Conservation (phyloP, 306 rosid species). For the Cotoneaster glaucophyllus region DNA sequence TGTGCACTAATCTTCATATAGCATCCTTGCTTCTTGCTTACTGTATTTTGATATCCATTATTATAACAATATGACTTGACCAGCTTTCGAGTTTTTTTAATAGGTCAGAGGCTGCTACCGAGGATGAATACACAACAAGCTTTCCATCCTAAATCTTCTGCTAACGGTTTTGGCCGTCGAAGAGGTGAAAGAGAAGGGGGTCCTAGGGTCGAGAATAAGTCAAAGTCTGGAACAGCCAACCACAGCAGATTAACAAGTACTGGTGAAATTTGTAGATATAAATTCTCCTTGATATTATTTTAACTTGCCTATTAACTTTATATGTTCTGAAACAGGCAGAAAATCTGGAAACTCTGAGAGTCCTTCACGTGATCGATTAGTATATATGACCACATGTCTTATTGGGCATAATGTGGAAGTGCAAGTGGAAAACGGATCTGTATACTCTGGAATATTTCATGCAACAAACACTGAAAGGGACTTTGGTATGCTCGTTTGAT, state of each 20-base stretch:
- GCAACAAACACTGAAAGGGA: constrained; percentile 69
- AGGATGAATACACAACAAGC: constrained; percentile 70
- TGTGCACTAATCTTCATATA: background rate
- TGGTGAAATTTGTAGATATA: constrained; percentile 27
- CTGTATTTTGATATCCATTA: background rate
- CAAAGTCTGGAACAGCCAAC: constrained; percentile 58
- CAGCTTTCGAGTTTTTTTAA: background rate
- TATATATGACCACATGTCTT: constrained; percentile 58
- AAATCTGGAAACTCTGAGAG: constrained; percentile 51
- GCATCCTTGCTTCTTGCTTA: background rate
- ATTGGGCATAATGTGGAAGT: constrained; percentile 94
- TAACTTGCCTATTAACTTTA: constrained; percentile 20
- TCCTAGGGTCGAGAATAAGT: constrained; percentile 49
- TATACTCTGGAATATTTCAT: constrained; percentile 89
- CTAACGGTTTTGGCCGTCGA: constrained; percentile 81
- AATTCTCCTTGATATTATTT: constrained; percentile 4
- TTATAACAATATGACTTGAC: constrained; percentile 4
- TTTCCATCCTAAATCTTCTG: constrained; percentile 54
- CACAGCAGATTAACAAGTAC: constrained; percentile 44
- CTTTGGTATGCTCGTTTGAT: constrained; percentile 56
- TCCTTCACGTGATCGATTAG: constrained; percentile 71
- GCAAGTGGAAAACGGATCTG: constrained; percentile 84
- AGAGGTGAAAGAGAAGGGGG: constrained; percentile 74
- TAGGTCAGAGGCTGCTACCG: constrained; percentile 44
- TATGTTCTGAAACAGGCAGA: constrained; percentile 44